Base-by-base conservation (phyloP, 1,284 basidiomycete species). In the Chiua sp. region DNA sequence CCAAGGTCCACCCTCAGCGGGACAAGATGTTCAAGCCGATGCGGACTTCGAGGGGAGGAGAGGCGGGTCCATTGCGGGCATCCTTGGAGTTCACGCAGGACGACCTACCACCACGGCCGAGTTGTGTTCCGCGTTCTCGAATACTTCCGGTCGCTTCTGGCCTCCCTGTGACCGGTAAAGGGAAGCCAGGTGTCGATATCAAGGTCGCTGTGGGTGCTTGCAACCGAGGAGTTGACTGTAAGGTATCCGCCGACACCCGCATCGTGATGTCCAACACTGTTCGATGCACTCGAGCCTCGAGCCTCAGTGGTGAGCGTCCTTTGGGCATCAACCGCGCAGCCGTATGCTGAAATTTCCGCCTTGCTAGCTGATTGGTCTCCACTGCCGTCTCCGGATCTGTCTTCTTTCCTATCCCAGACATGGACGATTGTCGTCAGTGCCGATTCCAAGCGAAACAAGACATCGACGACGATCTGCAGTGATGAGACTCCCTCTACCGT, bases 111-210 rank as follows among this genome's bases (percentile, higher is more conserved):
- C 22, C 39, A 0, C 48, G 57, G 30, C 58, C 67, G 0, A 56
- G 56, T 10, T 67, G 54, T 32, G 12, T 65, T 35, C 65, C 48
- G 1, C 39, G 51, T 18, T 23, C 18, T 7, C 39, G 30, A 20
- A 23, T 16, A 15, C 3, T 42, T 46, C 48, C 1, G 2, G 18
- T 61, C 11, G 47, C 47, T 11, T 44, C 30, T 10, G 16, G 16
- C 22, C 3, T 30, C 10, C 15, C 4, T 0, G 12, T 4, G 1
- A 13, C 30, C 23, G 20, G 18, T 2, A 35, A 47, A 20, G 32
- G 28, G 8, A 52, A 33, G 20, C 23, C 33, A 7, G 55, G 22
- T 8, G 26, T 44, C 7, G n/a, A 3, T 7, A 11, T 39, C 42
- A 50, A 39, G 47, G 44, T 30, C 20, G 32, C 33, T 13, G 18